phyloP scores from a whole-genome alignment of 441 rosid genomes.

The Hura crepitans region DNA sequence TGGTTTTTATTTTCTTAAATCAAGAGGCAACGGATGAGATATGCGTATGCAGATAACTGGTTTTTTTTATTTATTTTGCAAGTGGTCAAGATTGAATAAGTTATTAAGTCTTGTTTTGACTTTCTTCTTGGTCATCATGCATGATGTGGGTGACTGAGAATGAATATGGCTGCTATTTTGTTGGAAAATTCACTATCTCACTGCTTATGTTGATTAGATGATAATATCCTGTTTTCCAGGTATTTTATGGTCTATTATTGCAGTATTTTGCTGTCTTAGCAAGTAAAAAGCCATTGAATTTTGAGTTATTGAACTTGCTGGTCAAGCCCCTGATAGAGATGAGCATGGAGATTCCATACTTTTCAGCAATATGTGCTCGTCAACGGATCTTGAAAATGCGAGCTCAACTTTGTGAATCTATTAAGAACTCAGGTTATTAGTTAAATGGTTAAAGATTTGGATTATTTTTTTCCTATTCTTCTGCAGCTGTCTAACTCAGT shows the following conservation, averaged over 20 bases:
- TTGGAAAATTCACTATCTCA: neutral
- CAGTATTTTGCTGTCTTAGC: conserved; percentile 86
- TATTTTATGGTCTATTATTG: conserved; percentile 78
- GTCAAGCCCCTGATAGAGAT: conserved; percentile 85
- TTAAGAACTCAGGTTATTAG: conserved; percentile 62
- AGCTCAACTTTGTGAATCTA: conserved; percentile 58
- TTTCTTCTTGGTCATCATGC: neutral
- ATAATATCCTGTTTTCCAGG: conserved; percentile 39
- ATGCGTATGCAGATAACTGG: neutral
- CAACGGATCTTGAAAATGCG: conserved; percentile 63
- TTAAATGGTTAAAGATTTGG: conserved; percentile 9
- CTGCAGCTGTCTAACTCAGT: conserved; percentile 17
- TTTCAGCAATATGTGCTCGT: conserved; percentile 94
- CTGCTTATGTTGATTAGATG: neutral
- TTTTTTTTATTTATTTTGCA: neutral
- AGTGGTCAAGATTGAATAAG: neutral
- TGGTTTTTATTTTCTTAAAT: neutral
- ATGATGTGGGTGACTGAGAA: neutral
- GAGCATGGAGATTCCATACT: conserved; percentile 84
- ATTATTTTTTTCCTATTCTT: conserved; percentile 10
- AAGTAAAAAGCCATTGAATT: conserved; percentile 62
- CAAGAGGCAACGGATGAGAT: neutral
- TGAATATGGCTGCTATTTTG: neutral
- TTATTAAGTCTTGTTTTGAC: neutral
- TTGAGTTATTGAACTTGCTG: conserved; percentile 68